A percentile compares a stretch with the other conserved stretches of the same genome.
Conservation (phyloP, 768 basidiomycete species). For the Lentinula detonsa region DNA sequence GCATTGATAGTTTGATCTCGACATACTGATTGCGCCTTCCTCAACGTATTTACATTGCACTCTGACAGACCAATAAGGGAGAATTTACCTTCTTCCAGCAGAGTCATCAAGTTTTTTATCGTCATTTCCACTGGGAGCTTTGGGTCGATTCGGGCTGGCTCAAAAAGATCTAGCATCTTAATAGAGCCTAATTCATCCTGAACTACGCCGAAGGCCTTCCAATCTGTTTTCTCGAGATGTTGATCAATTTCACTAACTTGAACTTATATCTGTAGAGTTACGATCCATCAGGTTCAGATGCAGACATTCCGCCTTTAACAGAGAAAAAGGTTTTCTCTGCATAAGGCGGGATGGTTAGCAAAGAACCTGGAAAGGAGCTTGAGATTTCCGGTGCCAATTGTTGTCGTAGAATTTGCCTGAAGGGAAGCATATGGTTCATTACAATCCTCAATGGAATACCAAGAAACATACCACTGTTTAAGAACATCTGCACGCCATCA, state of each 20-base stretch:
- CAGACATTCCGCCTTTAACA: conserved; percentile 17
- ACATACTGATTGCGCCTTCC: conserved; percentile 25
- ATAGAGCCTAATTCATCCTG: conserved; percentile 37
- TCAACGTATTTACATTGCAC: conserved; percentile 37
- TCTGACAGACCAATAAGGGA: conserved; percentile 46
- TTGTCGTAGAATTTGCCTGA: conserved; percentile 54
- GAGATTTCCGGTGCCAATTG: conserved; percentile 35
- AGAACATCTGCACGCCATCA: conserved; percentile 36
- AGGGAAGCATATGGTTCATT: conserved; percentile 2
- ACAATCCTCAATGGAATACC: neutral
- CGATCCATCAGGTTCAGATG: conserved; percentile 17
- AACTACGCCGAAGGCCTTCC: conserved; percentile 35
- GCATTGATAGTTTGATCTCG: too few relatives aligned
- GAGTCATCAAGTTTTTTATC: conserved; percentile 29
- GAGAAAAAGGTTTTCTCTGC: conserved; percentile 28
- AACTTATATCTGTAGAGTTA: too few relatives aligned
- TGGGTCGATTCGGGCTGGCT: conserved; percentile 38
- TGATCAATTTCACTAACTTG: too few relatives aligned
- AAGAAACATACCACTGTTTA: conserved; percentile 39
- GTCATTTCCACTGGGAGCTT: conserved; percentile 37
- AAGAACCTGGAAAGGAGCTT: conserved; percentile 45
- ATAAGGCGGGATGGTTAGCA: conserved; percentile 26
- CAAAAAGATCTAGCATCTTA: conserved; percentile 52
- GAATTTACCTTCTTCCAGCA: conserved; percentile 48
- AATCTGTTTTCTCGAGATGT: conserved; percentile 18